These are phyloP conservation scores for Fomitopsis betulina DNA, from an alignment of 1,284 basidiomycete species.

Conservation along the genomic window DNA sequence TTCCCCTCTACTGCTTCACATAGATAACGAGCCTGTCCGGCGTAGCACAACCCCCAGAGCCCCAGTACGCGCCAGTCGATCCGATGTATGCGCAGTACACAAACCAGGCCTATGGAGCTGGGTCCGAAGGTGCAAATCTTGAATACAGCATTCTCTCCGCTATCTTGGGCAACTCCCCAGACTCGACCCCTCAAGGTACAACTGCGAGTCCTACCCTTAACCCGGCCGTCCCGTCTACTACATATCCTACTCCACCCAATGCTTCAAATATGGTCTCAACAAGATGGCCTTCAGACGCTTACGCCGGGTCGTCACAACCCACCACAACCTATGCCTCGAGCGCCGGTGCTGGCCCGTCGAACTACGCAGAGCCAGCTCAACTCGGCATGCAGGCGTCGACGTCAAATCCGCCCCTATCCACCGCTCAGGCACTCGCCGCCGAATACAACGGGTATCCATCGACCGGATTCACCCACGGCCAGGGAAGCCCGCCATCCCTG, in stretches of 20 bases:
- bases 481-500: slow-evolving; percentile 10
- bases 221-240: slow-evolving; percentile 9
- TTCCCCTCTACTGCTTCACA: slow-evolving; percentile 6
- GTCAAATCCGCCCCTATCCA: slow-evolving; percentile 23
- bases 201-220: slow-evolving; percentile 30
- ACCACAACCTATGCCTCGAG: slow-evolving; percentile 1
- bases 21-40: slow-evolving; percentile 6
- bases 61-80: slow-evolving; percentile 37
- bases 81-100: slow-evolving; percentile 47
- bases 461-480: slow-evolving; percentile 8
- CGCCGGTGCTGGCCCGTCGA: slow-evolving; percentile 8
- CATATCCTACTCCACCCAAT: slow-evolving; percentile 17
- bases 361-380: slow-evolving; percentile 17
- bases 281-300: slow-evolving; percentile 40
- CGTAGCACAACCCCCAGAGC: slow-evolving; percentile 13
- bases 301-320: slow-evolving; percentile 6
- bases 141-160: slow-evolving; percentile 90
- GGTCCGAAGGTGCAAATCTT: slow-evolving; percentile 82
- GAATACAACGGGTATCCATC: slow-evolving; percentile 4
- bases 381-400: slow-evolving; percentile 38
- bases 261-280: slow-evolving; percentile 29
- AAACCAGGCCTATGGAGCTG: slow-evolving; percentile 49
- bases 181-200: slow-evolving; percentile 37
- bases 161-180: slow-evolving; percentile 79
- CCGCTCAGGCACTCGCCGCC: slow-evolving; percentile 3